Evolutionary conservation across 306 rosid species (phyloP), one percentile per base, ranked within the genome.

Genomic region (Macrotyloma uniflorum): DNA sequence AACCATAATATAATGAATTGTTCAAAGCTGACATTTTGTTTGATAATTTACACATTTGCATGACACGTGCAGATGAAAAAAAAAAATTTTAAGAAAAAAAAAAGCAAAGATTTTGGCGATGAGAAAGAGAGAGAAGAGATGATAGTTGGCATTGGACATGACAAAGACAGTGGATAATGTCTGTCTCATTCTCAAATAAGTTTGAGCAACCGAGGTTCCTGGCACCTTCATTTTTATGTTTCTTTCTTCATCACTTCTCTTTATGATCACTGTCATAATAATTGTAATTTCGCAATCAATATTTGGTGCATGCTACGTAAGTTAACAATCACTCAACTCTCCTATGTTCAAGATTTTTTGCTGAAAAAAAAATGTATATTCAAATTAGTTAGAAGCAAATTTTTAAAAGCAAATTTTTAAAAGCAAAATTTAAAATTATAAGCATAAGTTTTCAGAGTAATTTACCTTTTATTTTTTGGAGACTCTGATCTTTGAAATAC

Each of bases 161-260:
- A 68, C 49, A 68, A 55, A 62, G 83, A 77, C 83, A 3, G 0
- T 16, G 19, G 57, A 65, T 43, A 70, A 36, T 59, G 74, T 45
- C 18, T 64, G 55, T 71, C 54, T 59, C 46, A 68, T 62, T 85
- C 63, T 8, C 83, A 68, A 14, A 72, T 69, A 86, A 70, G 83
- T 82, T 85, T 15, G 78, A 82, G 78, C 22, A 74, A 87, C 76
- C 19, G 26, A 75, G 86, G 75, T 89, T 89, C 97, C 79, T 33
- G 46, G 93, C 80, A 88, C 67, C 87, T 92, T 92, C 97, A 9
- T 85, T 8, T 73, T 32, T 82, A 84, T 85, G 93, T 90, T 77
- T 87, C 76, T 74, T 78, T 83, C 79, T 82, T 76, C 80, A 26
- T 35, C 46, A 49, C 7, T 68, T 68, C 4, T 9, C 18, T 18